These are phyloP conservation scores for Hibiscus trionum DNA, from an alignment of 345 rosid genomes.

Conservation along the genomic window DNA sequence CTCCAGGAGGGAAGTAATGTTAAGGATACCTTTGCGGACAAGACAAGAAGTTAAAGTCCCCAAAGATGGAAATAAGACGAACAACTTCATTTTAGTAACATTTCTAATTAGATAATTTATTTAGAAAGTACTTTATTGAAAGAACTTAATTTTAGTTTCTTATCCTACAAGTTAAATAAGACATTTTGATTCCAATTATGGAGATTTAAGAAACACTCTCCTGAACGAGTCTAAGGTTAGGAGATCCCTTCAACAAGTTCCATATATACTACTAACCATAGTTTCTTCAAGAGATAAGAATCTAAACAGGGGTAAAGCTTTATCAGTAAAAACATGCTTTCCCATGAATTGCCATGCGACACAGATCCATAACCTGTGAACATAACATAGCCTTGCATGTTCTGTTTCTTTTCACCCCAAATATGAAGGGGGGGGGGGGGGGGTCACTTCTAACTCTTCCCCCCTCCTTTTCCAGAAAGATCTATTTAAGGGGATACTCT, in stretches of 20 bases:
- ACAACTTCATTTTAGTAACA: not conserved
- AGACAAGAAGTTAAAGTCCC: not conserved
- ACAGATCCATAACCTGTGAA: not conserved
- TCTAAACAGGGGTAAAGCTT: not conserved
- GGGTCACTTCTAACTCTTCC: too few relatives aligned
- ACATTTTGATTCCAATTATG: not conserved
- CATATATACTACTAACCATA: not conserved
- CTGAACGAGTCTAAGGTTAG: not conserved
- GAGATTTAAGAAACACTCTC: not conserved
- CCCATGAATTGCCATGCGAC: not conserved
- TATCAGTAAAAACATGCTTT: not conserved
- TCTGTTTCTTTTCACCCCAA: not conserved
- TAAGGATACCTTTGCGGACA: not conserved
- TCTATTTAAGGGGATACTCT: too few relatives aligned
- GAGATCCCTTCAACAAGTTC: not conserved
- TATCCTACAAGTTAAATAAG: too few relatives aligned
- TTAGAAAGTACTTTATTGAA: not conserved
- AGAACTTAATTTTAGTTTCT: not conserved
- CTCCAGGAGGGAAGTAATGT: not conserved
- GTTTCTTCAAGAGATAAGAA: not conserved
- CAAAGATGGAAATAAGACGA: not conserved
- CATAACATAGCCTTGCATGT: not conserved
- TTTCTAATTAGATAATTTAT: too few relatives aligned
- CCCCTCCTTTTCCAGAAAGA: not conserved
- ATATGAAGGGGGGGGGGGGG: constrained; percentile 2